Base-by-base conservation (phyloP, 2,329 filamentous ascomycete species). In the Fusarium stilboides region DNA sequence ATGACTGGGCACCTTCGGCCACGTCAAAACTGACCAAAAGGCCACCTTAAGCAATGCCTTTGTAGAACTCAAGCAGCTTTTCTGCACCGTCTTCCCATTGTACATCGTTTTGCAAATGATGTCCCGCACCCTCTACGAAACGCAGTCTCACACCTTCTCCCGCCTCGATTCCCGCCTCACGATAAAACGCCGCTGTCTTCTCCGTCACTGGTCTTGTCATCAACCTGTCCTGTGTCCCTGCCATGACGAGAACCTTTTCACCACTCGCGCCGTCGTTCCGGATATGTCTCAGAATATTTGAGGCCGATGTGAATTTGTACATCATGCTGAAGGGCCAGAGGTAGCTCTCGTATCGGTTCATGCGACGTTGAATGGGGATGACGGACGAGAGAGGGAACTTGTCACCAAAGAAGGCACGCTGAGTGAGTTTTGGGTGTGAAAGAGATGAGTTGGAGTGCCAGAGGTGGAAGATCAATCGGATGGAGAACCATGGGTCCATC, bases 31-130 rank as follows among this genome's bases (percentile, higher is more conserved):
- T 20, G 24, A 22, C 3, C 17, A 6, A 15, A 1, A 33, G 13
- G 39, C 9, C 2, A 19, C 20, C 26, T 44, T 31, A 66, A 26
- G 52, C 55, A 52, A 74, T 63, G 1, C 70, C 72, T 33, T 63
- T 52, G 39, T 82, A 77, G 71, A 85, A 88, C 0, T 68, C 71
- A 22, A 83, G 67, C 31, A 88, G 57, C 63, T 82, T 84, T 53
- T 76, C 73, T 1, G 83, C 84, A 1, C 85, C 85, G 4, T 79
- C 72, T 55, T 85, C 76, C 83, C 83, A 86, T 39, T 79, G 77
- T 13, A 81, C 74, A 68, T 88, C 85, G 57, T 88, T 86, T 71
- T 87, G 84, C 44, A 87, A 63, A 75, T 88, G 85, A 72, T 88
- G 85, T 3, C 82, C 85, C 5, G 84, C 78, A 4, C 79, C 80